Base-by-base conservation (phyloP, 441 rosid species). In the Macaranga tanarius region DNA sequence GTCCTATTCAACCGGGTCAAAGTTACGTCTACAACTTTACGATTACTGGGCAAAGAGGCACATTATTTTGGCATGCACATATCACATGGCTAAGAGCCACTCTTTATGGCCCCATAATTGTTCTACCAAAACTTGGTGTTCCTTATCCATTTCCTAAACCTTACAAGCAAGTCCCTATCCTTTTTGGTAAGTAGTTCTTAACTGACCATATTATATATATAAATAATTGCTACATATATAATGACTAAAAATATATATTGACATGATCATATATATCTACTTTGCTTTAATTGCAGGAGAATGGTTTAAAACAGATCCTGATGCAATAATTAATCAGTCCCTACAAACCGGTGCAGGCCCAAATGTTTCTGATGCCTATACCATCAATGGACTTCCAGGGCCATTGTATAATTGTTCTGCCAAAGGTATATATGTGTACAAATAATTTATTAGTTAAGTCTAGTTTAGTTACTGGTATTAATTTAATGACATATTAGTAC, bases 301-400 rank as follows among this genome's bases (percentile, higher is more conserved):
- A 75, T 92, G 95, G 97, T 90, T 84, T 67, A 87, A 85, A 76
- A 79, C 85, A 51, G 98, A 91, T 75, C 82, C 93, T 25, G 90
- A 86, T 74, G 86, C 87, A 34, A 60, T 92, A 0, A 9, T 89
- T 16, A 84, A 79, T 28, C 91, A 90, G 70, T 78, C 96, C 15
- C 79, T 85, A 4, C 88, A 77, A 73, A 86, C 95, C 0, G 95
- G 95, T 63, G 85, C 2, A 13, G 92, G 86, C 11, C 95, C 95
- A 17, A 91, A 89, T 79, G 85, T 84, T 0, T 88, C 95, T 23
- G 92, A 87, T 73, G 94, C 96, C 42, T 85, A 84, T 76, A 90
- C 91, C 23, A 75, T 92, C 42, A 90, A 90, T 73, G 93, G 93
- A 8, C 80, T 86, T 13, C 94, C 93, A 16, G 95, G 98, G 22